Percentiles rank a stretch among this genome's conserved stretches.
These are phyloP conservation scores for Neonothopanus nambi DNA, from an alignment of 1,284 basidiomycete species.

Conservation along the genomic window DNA sequence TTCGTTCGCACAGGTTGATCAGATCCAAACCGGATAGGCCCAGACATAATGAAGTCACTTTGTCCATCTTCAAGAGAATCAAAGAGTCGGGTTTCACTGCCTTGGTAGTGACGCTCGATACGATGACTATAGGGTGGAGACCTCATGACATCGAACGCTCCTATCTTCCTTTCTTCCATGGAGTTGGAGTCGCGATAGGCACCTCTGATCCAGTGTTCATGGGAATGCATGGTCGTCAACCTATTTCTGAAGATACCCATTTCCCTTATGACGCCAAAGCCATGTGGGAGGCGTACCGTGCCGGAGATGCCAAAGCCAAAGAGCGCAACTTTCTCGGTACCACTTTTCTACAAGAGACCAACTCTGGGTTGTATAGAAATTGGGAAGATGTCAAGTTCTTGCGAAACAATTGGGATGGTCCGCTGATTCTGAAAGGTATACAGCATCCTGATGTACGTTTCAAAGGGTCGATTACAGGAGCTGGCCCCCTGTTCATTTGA, in stretches of 20 bases:
- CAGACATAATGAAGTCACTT: conserved; percentile 56
- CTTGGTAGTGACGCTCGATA: conserved; percentile 72
- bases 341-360: conserved; percentile 58
- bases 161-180: conserved; percentile 65
- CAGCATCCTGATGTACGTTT: conserved; percentile 47
- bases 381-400: conserved; percentile 71
- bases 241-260: conserved; percentile 39
- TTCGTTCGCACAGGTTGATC: not conserved
- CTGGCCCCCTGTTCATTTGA: not conserved
- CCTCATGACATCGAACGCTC: conserved; percentile 60
- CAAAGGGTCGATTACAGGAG: too few species aligned
- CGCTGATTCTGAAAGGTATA: conserved; percentile 71
- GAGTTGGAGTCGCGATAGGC: conserved; percentile 59
- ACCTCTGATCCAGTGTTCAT: conserved; percentile 74
- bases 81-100: conserved; percentile 65
- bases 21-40: conserved; percentile 42
- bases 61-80: conserved; percentile 64
- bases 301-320: conserved; percentile 47
- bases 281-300: conserved; percentile 36
- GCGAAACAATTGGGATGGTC: conserved; percentile 68
- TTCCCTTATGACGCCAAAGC: conserved; percentile 61
- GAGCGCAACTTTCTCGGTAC: conserved; percentile 45
- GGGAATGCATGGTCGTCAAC: conserved; percentile 44
- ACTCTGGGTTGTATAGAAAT: conserved; percentile 55
- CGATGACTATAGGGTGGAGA: conserved; percentile 67